Conservation (phyloP, 805 yeast species). For the Huiozyma naganishii region DNA sequence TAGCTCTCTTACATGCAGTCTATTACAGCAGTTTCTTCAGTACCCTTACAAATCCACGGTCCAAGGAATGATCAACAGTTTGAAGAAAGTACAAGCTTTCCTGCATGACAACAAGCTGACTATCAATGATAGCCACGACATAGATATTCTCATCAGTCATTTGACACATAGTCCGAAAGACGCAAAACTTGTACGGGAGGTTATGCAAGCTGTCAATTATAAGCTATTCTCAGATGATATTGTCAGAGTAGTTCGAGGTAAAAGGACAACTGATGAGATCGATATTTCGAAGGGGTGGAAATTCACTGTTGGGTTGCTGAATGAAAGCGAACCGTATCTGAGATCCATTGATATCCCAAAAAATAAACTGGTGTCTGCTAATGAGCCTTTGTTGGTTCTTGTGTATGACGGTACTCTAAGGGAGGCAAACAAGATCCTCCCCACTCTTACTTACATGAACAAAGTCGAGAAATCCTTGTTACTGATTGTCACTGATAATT, state of each 20-base stretch:
- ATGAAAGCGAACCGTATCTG: slow-evolving; percentile 21
- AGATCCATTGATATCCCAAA: slow-evolving; percentile 18
- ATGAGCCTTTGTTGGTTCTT: slow-evolving; percentile 14
- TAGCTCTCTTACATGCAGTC: slow-evolving; percentile 10
- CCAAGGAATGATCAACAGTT: slow-evolving; percentile 8
- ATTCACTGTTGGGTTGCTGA: slow-evolving; percentile 18
- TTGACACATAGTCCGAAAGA: slow-evolving; percentile 8
- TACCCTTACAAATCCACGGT: slow-evolving; percentile 11
- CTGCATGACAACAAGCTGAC: slow-evolving; percentile 10
- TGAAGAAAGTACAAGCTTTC: slow-evolving; percentile 9
- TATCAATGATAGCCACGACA: slow-evolving; percentile 6
- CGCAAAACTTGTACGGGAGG: slow-evolving; percentile 10
- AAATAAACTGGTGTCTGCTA: slow-evolving; percentile 18
- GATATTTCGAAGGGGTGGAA: slow-evolving; percentile 27
- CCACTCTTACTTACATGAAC: slow-evolving; percentile 19
- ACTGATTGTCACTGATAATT: slow-evolving; percentile 19
- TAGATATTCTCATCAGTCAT: slow-evolving; percentile 13
- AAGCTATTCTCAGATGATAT: slow-evolving; percentile 20
- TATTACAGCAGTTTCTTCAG: slow-evolving; percentile 12
- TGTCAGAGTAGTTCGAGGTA: slow-evolving; percentile 23
- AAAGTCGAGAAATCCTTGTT: slow-evolving; percentile 16
- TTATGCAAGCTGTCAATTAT: slow-evolving; percentile 17
- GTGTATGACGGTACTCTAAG: slow-evolving; percentile 21
- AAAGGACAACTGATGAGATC: slow-evolving; percentile 16
- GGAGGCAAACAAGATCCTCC: slow-evolving; percentile 20